These are phyloP conservation scores for Sinapis alba DNA, from an alignment of 441 rosid genomes.

Conservation along the genomic window DNA sequence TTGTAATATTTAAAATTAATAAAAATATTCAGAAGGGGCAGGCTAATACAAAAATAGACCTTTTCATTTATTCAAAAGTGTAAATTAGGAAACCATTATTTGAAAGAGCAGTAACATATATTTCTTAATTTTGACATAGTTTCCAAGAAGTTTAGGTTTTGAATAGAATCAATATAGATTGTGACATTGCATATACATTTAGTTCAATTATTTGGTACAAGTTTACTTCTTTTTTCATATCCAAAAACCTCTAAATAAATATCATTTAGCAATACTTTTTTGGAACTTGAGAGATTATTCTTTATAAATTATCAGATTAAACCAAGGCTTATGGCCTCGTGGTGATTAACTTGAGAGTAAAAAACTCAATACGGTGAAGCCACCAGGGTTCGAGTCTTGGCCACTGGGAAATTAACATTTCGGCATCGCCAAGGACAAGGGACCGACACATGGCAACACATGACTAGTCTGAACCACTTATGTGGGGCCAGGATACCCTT, in stretches of 20 bases:
- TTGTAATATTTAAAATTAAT: not conserved
- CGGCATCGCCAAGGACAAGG: too few species aligned
- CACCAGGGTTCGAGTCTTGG: too few species aligned
- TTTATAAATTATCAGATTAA: too few species aligned
- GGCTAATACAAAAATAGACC: not conserved
- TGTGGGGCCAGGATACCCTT: too few species aligned
- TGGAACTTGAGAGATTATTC: not conserved
- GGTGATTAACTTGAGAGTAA: too few species aligned
- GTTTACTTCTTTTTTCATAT: not conserved
- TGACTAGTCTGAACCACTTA: too few species aligned
- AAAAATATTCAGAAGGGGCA: not conserved
- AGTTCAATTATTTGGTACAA: not conserved
- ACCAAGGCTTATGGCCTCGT: too few species aligned
- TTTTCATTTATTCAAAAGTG: not conserved
- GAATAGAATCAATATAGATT: slow-evolving; percentile 2
- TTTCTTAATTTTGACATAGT: not conserved
- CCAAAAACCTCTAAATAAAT: not conserved
- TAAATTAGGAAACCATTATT: not conserved
- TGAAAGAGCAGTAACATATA: not conserved
- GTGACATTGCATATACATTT: slow-evolving; percentile 2
- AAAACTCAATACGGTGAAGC: too few species aligned
- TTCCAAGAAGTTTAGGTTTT: not conserved
- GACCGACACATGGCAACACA: too few species aligned
- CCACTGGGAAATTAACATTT: too few species aligned
- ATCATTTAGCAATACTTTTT: not conserved